These are phyloP conservation scores for Paramyrothecium roridum DNA, from an alignment of 2,329 filamentous ascomycete genomes.

Conservation along the genomic window DNA sequence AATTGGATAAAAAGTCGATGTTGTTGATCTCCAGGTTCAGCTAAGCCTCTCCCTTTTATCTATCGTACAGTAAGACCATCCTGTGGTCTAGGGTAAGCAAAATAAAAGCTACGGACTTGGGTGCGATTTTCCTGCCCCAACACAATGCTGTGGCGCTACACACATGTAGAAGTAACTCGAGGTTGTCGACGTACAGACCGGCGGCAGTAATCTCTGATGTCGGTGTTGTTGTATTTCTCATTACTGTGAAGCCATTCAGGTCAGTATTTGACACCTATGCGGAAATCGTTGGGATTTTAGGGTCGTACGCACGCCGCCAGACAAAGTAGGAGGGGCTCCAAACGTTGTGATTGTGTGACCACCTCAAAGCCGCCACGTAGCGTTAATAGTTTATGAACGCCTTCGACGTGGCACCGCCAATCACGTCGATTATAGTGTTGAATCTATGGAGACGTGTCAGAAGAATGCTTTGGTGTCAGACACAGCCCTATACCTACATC, in stretches of 20 bases:
- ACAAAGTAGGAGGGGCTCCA: constrained; percentile 19
- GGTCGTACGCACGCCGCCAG: background rate
- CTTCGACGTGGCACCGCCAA: constrained; percentile 33
- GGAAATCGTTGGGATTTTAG: background rate
- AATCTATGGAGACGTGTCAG: constrained; percentile 11
- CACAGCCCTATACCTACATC: constrained; percentile 21
- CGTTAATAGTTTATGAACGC: constrained; percentile 23
- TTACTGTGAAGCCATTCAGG: constrained; percentile 21
- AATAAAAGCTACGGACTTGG: too few species aligned
- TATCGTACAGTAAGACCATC: too few species aligned
- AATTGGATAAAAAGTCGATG: too few species aligned
- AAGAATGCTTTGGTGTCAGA: background rate
- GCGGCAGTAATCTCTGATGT: constrained; percentile 23
- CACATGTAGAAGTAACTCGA: constrained; percentile 18
- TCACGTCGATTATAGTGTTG: constrained; percentile 23
- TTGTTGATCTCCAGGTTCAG: too few species aligned
- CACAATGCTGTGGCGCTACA: constrained; percentile 8
- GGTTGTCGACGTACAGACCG: constrained; percentile 16
- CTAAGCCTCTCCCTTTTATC: too few species aligned
- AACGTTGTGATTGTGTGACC: constrained; percentile 5
- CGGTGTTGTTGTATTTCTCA: constrained; percentile 33
- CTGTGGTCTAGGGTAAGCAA: too few species aligned
- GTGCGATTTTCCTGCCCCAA: too few species aligned
- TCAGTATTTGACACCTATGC: constrained; percentile 8
- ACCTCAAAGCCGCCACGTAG: constrained; percentile 26